These are phyloP conservation scores for Calonectria hawksworthii DNA, from an alignment of 2,329 filamentous ascomycete species.

Conservation along the genomic window DNA sequence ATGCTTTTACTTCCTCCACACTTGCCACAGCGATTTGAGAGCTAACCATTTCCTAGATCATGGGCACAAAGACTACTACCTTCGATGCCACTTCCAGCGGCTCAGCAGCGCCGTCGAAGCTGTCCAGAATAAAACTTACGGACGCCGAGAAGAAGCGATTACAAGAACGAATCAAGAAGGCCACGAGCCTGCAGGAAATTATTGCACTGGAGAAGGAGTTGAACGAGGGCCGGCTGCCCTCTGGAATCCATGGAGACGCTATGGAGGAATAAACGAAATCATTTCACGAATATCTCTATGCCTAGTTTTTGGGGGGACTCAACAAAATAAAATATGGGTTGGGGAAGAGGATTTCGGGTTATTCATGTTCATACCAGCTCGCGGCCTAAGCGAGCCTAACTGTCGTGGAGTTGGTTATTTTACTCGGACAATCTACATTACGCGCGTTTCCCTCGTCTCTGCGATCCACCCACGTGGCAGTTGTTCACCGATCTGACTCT, in stretches of 20 bases:
- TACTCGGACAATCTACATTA: conserved; percentile 19
- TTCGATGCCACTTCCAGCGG: conserved; percentile 71
- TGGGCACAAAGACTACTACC: conserved; percentile 84
- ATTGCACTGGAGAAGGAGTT: conserved; percentile 91
- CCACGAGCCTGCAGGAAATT: conserved; percentile 92
- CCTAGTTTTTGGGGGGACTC: conserved; percentile 20
- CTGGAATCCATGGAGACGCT: conserved; percentile 68
- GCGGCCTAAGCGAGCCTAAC: conserved; percentile 22
- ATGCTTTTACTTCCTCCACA: conserved; percentile 1
- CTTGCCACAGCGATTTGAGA: no score
- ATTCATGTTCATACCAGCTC: conserved; percentile 32
- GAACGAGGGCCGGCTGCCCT: conserved; percentile 87
- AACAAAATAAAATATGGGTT: conserved; percentile 34
- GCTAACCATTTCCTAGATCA: conserved; percentile 68
- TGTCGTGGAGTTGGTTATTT: conserved; percentile 20
- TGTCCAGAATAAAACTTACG: conserved; percentile 86
- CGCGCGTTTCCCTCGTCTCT: neutral
- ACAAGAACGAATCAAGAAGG: conserved; percentile 88
- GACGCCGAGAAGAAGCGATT: conserved; percentile 89
- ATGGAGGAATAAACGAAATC: conserved; percentile 70
- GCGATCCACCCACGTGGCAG: neutral
- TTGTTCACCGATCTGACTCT: neutral
- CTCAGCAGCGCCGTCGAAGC: conserved; percentile 66
- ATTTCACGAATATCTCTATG: conserved; percentile 13
- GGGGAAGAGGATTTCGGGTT: conserved; percentile 28